Conservation (phyloP, 257 asterid genomes). For the Cinchona pubescens region DNA sequence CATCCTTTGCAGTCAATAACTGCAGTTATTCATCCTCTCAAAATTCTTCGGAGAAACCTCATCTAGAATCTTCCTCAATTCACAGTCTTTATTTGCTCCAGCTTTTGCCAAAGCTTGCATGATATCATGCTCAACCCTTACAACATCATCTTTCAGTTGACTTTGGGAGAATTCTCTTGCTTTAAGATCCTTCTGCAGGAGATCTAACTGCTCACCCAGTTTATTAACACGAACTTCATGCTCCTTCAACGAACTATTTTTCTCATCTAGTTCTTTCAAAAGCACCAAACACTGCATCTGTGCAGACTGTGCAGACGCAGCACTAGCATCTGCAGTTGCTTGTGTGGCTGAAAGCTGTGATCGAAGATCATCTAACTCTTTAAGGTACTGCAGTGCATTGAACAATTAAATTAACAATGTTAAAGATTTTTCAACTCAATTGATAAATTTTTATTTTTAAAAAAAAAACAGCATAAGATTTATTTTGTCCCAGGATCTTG, state of each 20-base stretch:
- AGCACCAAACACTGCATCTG: conserved; percentile 68
- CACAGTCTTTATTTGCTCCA: conserved; percentile 64
- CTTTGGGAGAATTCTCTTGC: conserved; percentile 71
- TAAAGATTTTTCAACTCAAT: no score
- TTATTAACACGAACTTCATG: conserved; percentile 60
- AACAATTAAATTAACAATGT: background rate
- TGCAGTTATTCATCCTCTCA: conserved; percentile 58
- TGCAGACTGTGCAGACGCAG: conserved; percentile 71
- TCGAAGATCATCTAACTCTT: conserved; percentile 72
- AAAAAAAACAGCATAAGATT: background rate
- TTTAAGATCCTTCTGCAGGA: conserved; percentile 73
- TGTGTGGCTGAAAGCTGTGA: conserved; percentile 57
- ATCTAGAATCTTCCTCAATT: conserved; percentile 58
- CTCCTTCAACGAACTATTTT: conserved; percentile 59
- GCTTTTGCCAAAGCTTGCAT: conserved; percentile 71
- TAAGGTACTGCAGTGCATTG: conserved; percentile 45
- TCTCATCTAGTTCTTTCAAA: conserved; percentile 67
- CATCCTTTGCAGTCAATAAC: conserved; percentile 67
- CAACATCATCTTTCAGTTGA: conserved; percentile 79
- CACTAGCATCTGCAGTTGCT: conserved; percentile 81
- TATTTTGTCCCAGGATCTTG: background rate
- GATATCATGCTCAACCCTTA: conserved; percentile 77
- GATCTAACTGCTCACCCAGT: conserved; percentile 74
- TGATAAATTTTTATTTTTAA: no score
- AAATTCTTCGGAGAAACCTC: conserved; percentile 72